These are phyloP conservation scores for Fusarium decemcellulare DNA, from an alignment of 2,329 filamentous ascomycete genomes.

Conservation along the genomic window DNA sequence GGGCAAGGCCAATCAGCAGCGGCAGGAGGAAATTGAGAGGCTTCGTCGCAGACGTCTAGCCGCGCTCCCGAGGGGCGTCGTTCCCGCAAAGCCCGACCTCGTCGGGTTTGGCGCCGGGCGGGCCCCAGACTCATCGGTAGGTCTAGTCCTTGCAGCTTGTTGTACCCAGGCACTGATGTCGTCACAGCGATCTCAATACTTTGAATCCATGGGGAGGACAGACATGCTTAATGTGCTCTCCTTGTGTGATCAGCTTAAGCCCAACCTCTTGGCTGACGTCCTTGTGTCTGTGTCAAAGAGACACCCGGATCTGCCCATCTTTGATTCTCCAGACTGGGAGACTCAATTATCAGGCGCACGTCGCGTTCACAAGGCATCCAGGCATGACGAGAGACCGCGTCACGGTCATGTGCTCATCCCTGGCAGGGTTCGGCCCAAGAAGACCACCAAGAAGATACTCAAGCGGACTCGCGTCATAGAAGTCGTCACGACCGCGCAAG, in stretches of 20 bases:
- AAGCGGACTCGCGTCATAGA: slow-evolving; percentile 48
- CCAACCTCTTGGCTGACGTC: slow-evolving; percentile 58
- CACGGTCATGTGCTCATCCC: slow-evolving; percentile 49
- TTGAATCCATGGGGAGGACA: slow-evolving; percentile 53
- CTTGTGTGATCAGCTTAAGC: slow-evolving; percentile 58
- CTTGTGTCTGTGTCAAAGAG: slow-evolving; percentile 59
- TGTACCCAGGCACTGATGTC: slow-evolving; percentile 2
- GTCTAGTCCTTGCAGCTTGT: slow-evolving; percentile 24
- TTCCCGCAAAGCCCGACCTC: slow-evolving; percentile 53
- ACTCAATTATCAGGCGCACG: slow-evolving; percentile 31
- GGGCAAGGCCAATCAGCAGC: slow-evolving; percentile 32
- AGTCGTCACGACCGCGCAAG: slow-evolving; percentile 46
- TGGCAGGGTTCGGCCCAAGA: slow-evolving; percentile 50
- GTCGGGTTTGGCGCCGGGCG: slow-evolving; percentile 56
- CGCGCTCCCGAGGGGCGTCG: slow-evolving; percentile 48
- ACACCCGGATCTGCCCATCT: slow-evolving; percentile 60
- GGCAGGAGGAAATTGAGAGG: slow-evolving; percentile 48
- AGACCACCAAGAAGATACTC: slow-evolving; percentile 51
- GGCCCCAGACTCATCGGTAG: slow-evolving; percentile 53
- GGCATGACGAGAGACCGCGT: slow-evolving; percentile 43
- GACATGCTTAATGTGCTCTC: slow-evolving; percentile 58
- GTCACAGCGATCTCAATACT: slow-evolving; percentile 56
- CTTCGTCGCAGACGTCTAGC: slow-evolving; percentile 52
- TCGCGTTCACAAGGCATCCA: slow-evolving; percentile 28
- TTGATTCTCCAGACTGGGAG: slow-evolving; percentile 59